Conservation (phyloP, 345 rosid species). For the Noccaea bulbosa region DNA sequence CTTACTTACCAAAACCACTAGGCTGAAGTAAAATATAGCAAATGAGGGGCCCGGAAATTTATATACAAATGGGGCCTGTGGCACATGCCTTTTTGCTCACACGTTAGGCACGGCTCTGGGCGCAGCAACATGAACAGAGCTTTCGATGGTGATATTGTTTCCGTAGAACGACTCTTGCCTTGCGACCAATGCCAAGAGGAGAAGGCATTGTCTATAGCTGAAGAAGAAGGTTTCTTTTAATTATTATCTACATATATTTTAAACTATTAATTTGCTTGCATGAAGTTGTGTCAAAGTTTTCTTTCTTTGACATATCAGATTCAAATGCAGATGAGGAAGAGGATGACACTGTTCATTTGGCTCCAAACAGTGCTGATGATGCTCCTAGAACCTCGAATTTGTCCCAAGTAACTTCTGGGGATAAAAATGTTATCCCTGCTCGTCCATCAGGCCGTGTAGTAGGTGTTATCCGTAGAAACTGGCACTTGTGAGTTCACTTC, state of each 20-base stretch:
- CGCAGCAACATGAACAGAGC: slow-evolving; percentile 97
- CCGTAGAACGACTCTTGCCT: slow-evolving; percentile 59
- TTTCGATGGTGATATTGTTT: slow-evolving; percentile 95
- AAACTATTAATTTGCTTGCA: slow-evolving; percentile 9
- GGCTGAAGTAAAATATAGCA: too few relatives aligned
- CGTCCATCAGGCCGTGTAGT: slow-evolving; percentile 88
- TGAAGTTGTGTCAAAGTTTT: slow-evolving; percentile 16
- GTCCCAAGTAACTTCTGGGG: slow-evolving; percentile 47
- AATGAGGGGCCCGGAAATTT: too few relatives aligned
- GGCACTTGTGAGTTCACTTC: slow-evolving; percentile 85
- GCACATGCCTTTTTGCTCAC: too few relatives aligned
- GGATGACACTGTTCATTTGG: slow-evolving; percentile 77
- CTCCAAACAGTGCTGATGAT: slow-evolving; percentile 92
- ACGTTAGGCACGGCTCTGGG: too few relatives aligned
- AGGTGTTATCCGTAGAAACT: slow-evolving; percentile 92
- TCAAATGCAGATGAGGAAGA: slow-evolving; percentile 69
- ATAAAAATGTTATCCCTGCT: slow-evolving; percentile 47
- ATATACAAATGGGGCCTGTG: too few relatives aligned
- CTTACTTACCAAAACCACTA: too few relatives aligned
- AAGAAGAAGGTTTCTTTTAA: slow-evolving; percentile 84
- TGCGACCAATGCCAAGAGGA: slow-evolving; percentile 91
- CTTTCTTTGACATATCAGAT: slow-evolving; percentile 26
- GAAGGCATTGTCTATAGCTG: slow-evolving; percentile 70
- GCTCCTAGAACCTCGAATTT: slow-evolving; percentile 79
- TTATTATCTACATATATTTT: background rate